phyloP scores from a whole-genome alignment of 2,329 filamentous ascomycete species.

The Trichophyton equinum region DNA sequence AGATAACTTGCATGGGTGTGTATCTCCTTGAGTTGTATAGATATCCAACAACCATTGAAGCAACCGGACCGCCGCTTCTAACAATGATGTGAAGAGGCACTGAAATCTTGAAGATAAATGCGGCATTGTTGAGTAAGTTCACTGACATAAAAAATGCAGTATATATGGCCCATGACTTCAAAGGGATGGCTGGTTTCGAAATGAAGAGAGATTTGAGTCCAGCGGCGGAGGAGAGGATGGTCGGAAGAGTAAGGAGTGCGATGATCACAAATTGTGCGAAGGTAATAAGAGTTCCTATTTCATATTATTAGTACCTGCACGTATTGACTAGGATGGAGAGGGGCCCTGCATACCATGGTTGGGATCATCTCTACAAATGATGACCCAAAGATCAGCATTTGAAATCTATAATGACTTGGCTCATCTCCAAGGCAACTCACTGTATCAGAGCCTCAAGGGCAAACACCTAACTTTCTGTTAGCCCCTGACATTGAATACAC shows the following conservation, averaged over 20 bases:
- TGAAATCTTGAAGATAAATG: conserved; percentile 92
- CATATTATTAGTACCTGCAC: not conserved
- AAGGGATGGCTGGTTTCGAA: conserved; percentile 63
- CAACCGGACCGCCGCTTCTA: conserved; percentile 86
- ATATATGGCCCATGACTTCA: conserved; percentile 75
- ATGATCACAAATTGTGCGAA: conserved; percentile 85
- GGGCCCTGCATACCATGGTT: conserved; percentile 52
- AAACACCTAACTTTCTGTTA: conserved; percentile 54
- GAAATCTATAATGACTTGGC: not conserved
- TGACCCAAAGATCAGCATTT: not conserved
- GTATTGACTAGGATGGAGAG: not conserved
- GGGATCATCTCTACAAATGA: conserved; percentile 55
- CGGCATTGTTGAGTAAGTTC: conserved; percentile 94
- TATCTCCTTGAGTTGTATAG: conserved; percentile 70
- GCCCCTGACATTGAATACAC: not conserved
- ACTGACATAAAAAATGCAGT: conserved; percentile 85
- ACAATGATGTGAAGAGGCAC: conserved; percentile 96
- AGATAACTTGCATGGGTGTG: conserved; percentile 63
- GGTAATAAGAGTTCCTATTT: conserved; percentile 65
- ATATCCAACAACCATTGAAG: conserved; percentile 84
- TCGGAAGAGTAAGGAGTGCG: conserved; percentile 61
- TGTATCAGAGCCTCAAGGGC: conserved; percentile 90
- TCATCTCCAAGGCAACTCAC: conserved; percentile 40
- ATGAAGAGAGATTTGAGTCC: conserved; percentile 58
- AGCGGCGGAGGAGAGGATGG: conserved; percentile 53